phyloP scores from a whole-genome alignment of 257 asterid genomes.

The Rhazya stricta region DNA sequence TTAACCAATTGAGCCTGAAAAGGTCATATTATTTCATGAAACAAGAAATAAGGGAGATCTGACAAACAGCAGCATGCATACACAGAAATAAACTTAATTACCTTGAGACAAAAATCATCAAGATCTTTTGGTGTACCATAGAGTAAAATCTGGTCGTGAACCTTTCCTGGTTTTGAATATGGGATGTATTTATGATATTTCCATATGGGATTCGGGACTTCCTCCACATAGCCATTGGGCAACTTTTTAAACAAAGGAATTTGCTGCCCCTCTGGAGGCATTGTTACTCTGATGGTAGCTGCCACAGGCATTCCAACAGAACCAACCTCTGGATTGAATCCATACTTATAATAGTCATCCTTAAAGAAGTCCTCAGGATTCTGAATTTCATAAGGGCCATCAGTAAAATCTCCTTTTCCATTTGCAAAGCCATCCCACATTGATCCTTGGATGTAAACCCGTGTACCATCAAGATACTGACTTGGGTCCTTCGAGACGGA shows the following conservation, averaged over 20 bases:
- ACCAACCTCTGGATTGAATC: slow-evolving; percentile 98
- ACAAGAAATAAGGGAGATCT: not conserved
- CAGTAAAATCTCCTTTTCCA: slow-evolving; percentile 84
- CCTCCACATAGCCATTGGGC: slow-evolving; percentile 63
- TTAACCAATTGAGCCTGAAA: slow-evolving; percentile 89
- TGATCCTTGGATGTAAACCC: slow-evolving; percentile 76
- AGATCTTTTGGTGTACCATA: slow-evolving; percentile 79
- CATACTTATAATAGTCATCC: slow-evolving; percentile 67
- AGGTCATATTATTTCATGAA: slow-evolving; percentile 9
- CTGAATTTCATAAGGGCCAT: slow-evolving; percentile 94
- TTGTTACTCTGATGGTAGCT: slow-evolving; percentile 89
- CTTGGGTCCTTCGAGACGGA: slow-evolving; percentile 58
- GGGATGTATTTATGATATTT: slow-evolving; percentile 85
- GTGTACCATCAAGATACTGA: slow-evolving; percentile 87
- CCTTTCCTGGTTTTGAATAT: slow-evolving; percentile 78
- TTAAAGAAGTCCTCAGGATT: slow-evolving; percentile 84
- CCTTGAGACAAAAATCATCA: slow-evolving; percentile 96
- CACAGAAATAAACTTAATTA: slow-evolving; percentile 19
- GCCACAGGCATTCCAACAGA: slow-evolving; percentile 98
- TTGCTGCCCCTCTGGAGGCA: slow-evolving; percentile 86
- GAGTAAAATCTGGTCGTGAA: slow-evolving; percentile 80
- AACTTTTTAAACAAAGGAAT: slow-evolving; percentile 65
- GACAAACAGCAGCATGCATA: not conserved
- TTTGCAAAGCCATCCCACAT: slow-evolving; percentile 99
- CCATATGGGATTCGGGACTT: slow-evolving; percentile 90